A percentile compares a stretch with the other conserved stretches of the same genome.
Conservation (phyloP, 306 rosid genomes). For the Castanea crenata region DNA sequence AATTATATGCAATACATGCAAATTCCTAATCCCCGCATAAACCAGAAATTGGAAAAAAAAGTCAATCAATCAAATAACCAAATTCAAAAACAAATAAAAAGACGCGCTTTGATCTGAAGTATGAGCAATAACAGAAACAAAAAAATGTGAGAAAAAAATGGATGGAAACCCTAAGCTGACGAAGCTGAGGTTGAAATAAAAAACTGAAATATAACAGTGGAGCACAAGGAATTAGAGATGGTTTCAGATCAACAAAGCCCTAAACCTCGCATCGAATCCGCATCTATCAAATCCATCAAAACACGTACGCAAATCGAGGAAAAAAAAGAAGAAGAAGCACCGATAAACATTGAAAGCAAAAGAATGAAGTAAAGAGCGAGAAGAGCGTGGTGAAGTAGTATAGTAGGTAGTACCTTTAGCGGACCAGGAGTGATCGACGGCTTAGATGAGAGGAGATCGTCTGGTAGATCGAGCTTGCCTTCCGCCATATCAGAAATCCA, state of each 20-base stretch:
- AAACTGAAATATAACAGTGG: constrained; percentile 8
- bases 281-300: constrained; percentile 17
- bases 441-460: constrained; percentile 46
- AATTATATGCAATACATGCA: too few relatives aligned
- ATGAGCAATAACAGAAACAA: neutral
- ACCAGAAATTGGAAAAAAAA: neutral
- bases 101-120: constrained; percentile 10
- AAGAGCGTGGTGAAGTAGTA: neutral
- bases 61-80: neutral
- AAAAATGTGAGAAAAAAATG: neutral
- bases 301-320: neutral
- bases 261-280: constrained; percentile 5
- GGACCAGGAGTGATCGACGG: constrained; percentile 47
- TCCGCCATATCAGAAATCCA: constrained; percentile 39
- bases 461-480: constrained; percentile 54
- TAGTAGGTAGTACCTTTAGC: constrained; percentile 32
- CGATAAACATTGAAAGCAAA: neutral
- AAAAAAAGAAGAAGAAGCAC: neutral
- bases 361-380: neutral
- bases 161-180: constrained; percentile 18
- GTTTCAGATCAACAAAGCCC: constrained; percentile 29
- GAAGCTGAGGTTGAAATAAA: neutral
- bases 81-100: neutral
- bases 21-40: too few relatives aligned
- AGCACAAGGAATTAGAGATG: neutral